These are phyloP conservation scores for Cutaneotrichosporon daszewskae DNA, from an alignment of 1,284 basidiomycete species.

Conservation along the genomic window DNA sequence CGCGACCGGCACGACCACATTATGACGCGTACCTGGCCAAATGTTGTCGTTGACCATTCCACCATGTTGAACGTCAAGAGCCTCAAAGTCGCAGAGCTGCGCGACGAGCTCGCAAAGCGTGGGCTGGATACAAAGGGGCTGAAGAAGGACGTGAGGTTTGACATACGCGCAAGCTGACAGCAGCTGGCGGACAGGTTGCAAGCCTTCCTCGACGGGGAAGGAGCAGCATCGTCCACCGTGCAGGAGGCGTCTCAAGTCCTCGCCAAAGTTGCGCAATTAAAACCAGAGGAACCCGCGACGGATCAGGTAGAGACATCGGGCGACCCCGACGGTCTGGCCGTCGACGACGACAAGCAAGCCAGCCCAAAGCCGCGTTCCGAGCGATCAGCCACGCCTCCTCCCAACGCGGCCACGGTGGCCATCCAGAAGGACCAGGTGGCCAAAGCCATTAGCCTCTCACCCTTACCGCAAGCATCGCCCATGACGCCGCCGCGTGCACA, in stretches of 20 bases:
- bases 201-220: conserved; percentile 7
- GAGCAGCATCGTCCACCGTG: neutral
- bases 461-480: too few species aligned
- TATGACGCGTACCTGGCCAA: too few species aligned
- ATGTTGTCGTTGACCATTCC: too few species aligned
- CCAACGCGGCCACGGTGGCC: too few species aligned
- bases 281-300: neutral
- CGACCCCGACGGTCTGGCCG: too few species aligned
- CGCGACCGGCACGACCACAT: too few species aligned
- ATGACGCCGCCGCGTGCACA: too few species aligned
- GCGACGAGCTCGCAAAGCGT: conserved; percentile 40
- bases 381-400: too few species aligned
- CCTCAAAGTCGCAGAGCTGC: conserved; percentile 44
- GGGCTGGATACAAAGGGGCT: conserved; percentile 37
- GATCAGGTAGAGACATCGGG: neutral
- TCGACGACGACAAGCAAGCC: too few species aligned
- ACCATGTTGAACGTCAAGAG: conserved; percentile 10
- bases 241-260: neutral
- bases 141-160: conserved; percentile 42
- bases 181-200: conserved; percentile 39
- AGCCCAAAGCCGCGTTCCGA: too few species aligned
- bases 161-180: neutral
- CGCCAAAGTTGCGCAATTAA: neutral
- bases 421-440: too few species aligned
- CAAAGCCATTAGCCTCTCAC: too few species aligned